phyloP scores from a whole-genome alignment of 169 alveolate species.

The Plasmodium yoelii region DNA sequence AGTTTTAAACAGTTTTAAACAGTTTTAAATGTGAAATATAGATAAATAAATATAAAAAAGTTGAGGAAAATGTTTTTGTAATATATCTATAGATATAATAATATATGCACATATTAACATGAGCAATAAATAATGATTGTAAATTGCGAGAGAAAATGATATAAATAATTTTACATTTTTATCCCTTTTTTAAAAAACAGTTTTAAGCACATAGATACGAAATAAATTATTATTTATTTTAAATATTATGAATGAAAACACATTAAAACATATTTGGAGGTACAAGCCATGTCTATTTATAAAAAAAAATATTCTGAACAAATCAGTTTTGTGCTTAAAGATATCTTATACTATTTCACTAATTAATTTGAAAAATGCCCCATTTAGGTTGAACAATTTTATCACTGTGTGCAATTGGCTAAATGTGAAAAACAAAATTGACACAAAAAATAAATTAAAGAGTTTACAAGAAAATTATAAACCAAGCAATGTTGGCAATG shows the following conservation, averaged over 20 bases:
- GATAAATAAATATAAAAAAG: background rate
- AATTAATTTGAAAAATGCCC: slow-evolving; percentile 1
- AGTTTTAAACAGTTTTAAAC: background rate
- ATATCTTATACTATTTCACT: slow-evolving; percentile 3
- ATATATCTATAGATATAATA: slow-evolving; percentile 6
- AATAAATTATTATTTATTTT: slow-evolving; percentile 1
- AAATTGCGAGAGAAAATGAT: slow-evolving; percentile 16
- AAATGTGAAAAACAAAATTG: background rate
- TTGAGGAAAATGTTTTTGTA: background rate
- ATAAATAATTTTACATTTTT: slow-evolving; percentile 11
- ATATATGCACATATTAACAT: background rate
- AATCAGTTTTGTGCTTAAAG: slow-evolving; percentile 20
- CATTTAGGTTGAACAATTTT: background rate
- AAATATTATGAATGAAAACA: slow-evolving; percentile 60
- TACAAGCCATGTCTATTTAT: slow-evolving; percentile 59
- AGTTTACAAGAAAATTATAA: slow-evolving; percentile 2
- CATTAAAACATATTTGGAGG: slow-evolving; percentile 32
- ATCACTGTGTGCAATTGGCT: background rate
- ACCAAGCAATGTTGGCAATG: background rate
- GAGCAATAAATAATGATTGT: background rate
- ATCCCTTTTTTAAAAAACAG: slow-evolving; percentile 10
- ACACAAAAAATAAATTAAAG: slow-evolving; percentile 11
- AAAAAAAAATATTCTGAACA: slow-evolving; percentile 13
- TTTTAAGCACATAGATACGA: slow-evolving; percentile 12
- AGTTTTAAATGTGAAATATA: background rate